Percentiles rank a stretch among this genome's conserved stretches.
Evolutionary conservation across 805 yeast genomes (phyloP).

Genomic region (Sugiyamaella boreocaroliniensis): DNA sequence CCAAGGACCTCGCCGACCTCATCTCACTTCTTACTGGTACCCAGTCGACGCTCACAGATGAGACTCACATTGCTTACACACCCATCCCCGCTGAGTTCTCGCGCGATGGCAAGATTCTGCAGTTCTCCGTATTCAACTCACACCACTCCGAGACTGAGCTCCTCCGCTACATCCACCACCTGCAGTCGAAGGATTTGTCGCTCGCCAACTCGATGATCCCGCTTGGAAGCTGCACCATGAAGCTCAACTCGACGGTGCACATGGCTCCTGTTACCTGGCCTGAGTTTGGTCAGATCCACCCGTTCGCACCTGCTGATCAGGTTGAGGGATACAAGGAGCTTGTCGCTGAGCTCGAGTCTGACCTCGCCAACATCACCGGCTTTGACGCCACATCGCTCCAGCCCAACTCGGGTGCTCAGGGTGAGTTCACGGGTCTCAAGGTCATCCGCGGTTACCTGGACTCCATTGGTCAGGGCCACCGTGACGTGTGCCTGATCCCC

Average conservation of each 20-base stretch:
- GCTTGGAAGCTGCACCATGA: conserved; percentile 97
- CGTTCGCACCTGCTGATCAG: conserved; percentile 85
- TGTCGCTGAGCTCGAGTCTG: conserved; percentile 69
- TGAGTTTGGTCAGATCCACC: conserved; percentile 81
- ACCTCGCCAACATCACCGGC: conserved; percentile 88
- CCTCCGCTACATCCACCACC: conserved; percentile 78
- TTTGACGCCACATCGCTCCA: conserved; percentile 83
- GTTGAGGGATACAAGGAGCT: conserved; percentile 80
- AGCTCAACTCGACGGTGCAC: conserved; percentile 88
- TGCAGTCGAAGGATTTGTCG: conserved; percentile 85
- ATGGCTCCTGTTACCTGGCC: conserved; percentile 96
- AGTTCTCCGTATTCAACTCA: conserved; percentile 72
- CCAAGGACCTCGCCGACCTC: conserved; percentile 52
- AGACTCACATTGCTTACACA: conserved; percentile 31
- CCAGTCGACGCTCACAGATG: conserved; percentile 14
- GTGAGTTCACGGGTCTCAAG: conserved; percentile 91
- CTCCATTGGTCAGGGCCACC: conserved; percentile 58
- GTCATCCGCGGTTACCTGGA: conserved; percentile 74
- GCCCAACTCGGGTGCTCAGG: conserved; percentile 99
- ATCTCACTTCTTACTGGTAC: conserved; percentile 49
- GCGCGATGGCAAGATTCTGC: conserved; percentile 36
- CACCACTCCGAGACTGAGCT: conserved; percentile 94
- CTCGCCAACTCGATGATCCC: conserved; percentile 97
- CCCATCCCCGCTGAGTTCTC: conserved; percentile 34
- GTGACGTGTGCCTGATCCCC: conserved; percentile 90